Evolutionary conservation across 768 basidiomycete genomes (phyloP).

Genomic region (Boletus speciosus): DNA sequence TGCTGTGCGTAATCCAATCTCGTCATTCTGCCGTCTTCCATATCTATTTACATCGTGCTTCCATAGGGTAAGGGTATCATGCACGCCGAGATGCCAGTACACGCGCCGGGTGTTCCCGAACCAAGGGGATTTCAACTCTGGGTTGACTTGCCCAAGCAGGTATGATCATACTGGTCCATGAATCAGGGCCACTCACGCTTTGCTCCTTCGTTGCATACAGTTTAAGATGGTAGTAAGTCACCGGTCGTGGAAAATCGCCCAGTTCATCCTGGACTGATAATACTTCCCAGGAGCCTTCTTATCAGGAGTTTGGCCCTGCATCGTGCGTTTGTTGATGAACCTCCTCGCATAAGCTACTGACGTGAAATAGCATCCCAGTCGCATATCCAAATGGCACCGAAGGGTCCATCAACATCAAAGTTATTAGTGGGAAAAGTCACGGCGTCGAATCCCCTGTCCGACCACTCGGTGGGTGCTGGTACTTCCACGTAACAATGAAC

Average conservation of each 20-base stretch:
- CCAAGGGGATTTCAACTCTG: slow-evolving; percentile 86
- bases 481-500: slow-evolving; percentile 72
- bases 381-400: slow-evolving; percentile 69
- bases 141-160: slow-evolving; percentile 76
- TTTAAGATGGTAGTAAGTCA: slow-evolving; percentile 70
- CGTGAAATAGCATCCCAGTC: slow-evolving; percentile 55
- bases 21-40: neutral
- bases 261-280: neutral
- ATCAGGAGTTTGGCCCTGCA: slow-evolving; percentile 73
- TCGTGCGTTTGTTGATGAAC: slow-evolving; percentile 40
- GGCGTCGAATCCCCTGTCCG: slow-evolving; percentile 85
- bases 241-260: neutral
- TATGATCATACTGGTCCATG: slow-evolving; percentile 21
- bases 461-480: slow-evolving; percentile 93
- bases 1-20: slow-evolving; percentile 46
- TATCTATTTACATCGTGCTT: neutral
- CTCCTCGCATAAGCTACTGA: neutral
- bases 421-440: slow-evolving; percentile 88
- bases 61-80: slow-evolving; percentile 65
- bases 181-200: slow-evolving; percentile 13
- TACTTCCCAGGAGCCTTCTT: slow-evolving; percentile 58
- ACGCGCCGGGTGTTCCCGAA: slow-evolving; percentile 60
- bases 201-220: slow-evolving; percentile 35
- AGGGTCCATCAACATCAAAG: slow-evolving; percentile 68
- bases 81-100: slow-evolving; percentile 88